These are phyloP conservation scores for Lactarius akahatsu DNA, from an alignment of 768 basidiomycete species.

Conservation along the genomic window DNA sequence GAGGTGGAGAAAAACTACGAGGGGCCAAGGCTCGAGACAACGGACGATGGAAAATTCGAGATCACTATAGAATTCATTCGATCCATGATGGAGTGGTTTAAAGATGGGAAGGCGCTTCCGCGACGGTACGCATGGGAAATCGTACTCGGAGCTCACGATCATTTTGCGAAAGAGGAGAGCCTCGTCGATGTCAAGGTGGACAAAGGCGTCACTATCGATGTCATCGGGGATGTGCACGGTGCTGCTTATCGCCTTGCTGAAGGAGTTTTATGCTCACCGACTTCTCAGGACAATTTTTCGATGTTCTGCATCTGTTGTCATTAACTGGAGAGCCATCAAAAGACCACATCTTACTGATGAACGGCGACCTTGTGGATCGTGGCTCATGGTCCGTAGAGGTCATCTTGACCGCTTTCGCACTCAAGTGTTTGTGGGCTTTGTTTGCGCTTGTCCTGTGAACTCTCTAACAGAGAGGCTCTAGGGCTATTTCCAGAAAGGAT, in stretches of 20 bases:
- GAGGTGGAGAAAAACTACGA: slow-evolving; percentile 69
- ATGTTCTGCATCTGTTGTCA: slow-evolving; percentile 82
- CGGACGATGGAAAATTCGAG: slow-evolving; percentile 63
- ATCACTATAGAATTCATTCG: slow-evolving; percentile 79
- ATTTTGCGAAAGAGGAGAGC: slow-evolving; percentile 75
- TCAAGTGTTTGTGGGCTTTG: slow-evolving; percentile 68
- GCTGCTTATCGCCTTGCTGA: slow-evolving; percentile 12
- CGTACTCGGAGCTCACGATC: slow-evolving; percentile 76
- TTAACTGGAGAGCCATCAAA: slow-evolving; percentile 84
- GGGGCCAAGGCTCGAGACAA: slow-evolving; percentile 67
- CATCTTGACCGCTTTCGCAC: slow-evolving; percentile 89
- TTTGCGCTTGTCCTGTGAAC: slow-evolving; percentile 3
- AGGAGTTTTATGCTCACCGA: slow-evolving; percentile 18
- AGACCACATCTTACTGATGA: slow-evolving; percentile 86
- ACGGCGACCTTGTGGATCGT: slow-evolving; percentile 95
- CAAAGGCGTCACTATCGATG: slow-evolving; percentile 81
- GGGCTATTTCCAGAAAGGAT: slow-evolving; percentile 90
- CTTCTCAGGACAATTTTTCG: slow-evolving; percentile 85
- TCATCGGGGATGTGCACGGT: slow-evolving; percentile 98
- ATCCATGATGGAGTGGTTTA: slow-evolving; percentile 89
- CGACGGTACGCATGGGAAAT: slow-evolving; percentile 96
- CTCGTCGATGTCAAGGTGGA: slow-evolving; percentile 73
- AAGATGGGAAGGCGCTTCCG: slow-evolving; percentile 88
- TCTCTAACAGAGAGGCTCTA: slow-evolving; percentile 35
- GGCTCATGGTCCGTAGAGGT: slow-evolving; percentile 97